phyloP scores from a whole-genome alignment of 1,284 basidiomycete species.

The Pseudozyma flocculosa region DNA sequence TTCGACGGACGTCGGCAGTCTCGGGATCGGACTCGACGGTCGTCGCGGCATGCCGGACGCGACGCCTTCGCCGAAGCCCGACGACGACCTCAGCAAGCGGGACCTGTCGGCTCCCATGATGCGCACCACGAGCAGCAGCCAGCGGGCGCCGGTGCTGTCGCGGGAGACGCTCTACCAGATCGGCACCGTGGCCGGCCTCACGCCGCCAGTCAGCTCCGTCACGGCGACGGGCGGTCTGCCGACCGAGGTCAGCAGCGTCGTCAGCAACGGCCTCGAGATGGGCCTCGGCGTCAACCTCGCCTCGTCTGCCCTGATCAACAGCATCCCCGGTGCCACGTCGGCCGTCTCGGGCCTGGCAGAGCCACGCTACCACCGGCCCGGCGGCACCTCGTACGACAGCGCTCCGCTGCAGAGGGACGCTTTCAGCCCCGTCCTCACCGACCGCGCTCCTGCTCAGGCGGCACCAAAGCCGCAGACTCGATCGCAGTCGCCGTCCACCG shows the following conservation, averaged over 20 bases:
- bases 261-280: slow-evolving; percentile 44
- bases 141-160: not conserved
- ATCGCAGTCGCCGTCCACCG: slow-evolving; percentile 9
- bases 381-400: slow-evolving; percentile 9
- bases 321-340: slow-evolving; percentile 13
- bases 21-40: not conserved
- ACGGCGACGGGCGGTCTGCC: slow-evolving; percentile 18
- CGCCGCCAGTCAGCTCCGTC: slow-evolving; percentile 16
- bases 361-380: slow-evolving; percentile 27
- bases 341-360: slow-evolving; percentile 30
- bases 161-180: slow-evolving; percentile 7
- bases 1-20: not conserved
- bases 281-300: slow-evolving; percentile 41
- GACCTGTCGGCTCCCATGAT: no score
- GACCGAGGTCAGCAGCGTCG: slow-evolving; percentile 35
- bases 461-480: no score
- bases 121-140: no score
- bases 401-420: not conserved
- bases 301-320: slow-evolving; percentile 29
- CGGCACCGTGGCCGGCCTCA: slow-evolving; percentile 32
- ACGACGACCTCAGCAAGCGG: not conserved
- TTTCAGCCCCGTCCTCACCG: no score
- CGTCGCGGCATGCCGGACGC: not conserved
- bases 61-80: not conserved
- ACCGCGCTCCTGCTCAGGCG: no score